Base-by-base conservation (phyloP, 306 rosid genomes). In the Albizia julibrissin region DNA sequence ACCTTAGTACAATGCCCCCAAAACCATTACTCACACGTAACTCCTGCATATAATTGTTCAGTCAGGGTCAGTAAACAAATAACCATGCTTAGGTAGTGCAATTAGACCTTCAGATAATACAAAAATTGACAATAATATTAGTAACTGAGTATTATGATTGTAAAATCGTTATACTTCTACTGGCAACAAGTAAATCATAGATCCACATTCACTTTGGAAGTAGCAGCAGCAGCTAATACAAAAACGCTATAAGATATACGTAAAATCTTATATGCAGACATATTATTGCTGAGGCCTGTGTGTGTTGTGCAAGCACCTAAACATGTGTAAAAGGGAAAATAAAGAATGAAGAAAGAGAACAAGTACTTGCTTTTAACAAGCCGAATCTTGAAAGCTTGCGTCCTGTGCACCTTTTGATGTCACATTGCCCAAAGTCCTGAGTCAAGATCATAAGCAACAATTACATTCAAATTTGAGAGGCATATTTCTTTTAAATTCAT, bases 391-490 rank as follows among this genome's bases (percentile, higher is more conserved):
- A 83, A 82, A 95, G 95, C 87, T 95, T 95, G 90, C 98, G 95
- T 42, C 99, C 99, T 0, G 97, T 95, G 89, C 98, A 95, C 77
- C 82, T 89, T 92, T 95, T 95, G 67, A 91, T 83, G 87, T 95
- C 99, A 46, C 99, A 95, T 86, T 95, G 98, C 72, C 97, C 97
- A 73, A 95, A 95, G 83, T 95, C 99, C 98, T 95, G 89, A 77
- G 76, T 78, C 81, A 84, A 74, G 80, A 80, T 77, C 52, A 82
- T 21, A 26, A 74, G 2, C 77, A 87, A n/a, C 80, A 64, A 83
- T 65, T 74, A 79, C 47, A 80, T 76, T n/a, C 73, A 76, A 84
- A 69, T 40, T 19, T 16, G 19, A 13, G 4, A 40, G 67, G 47
- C n/a, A 44, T 59, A 6, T 75, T 3, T 13, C 29, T 2, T 24